Percentiles rank a stretch among this genome's conserved stretches.
Evolutionary conservation across 2,329 filamentous ascomycete genomes (phyloP).

Genomic region (Penicillium sp.): DNA sequence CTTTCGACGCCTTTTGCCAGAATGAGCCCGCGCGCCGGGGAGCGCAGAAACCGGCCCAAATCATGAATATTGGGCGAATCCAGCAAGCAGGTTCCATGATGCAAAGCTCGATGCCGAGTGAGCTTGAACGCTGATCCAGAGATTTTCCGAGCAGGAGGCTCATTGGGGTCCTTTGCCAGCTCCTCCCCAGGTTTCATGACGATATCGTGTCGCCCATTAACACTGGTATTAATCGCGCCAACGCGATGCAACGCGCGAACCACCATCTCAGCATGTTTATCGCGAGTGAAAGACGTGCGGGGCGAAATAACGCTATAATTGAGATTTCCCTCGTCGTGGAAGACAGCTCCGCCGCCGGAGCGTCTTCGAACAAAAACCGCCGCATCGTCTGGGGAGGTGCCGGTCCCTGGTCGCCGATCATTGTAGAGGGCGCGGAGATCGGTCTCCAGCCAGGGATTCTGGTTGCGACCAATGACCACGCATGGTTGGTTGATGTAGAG

Average conservation of each 20-base stretch:
- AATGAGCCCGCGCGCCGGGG: conserved; percentile 77
- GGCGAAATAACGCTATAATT: conserved; percentile 95
- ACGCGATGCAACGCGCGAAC: conserved; percentile 71
- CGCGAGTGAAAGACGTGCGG: conserved; percentile 73
- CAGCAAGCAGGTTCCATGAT: conserved; percentile 91
- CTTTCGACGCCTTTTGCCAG: conserved; percentile 87
- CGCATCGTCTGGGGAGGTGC: conserved; percentile 28
- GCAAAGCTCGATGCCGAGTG: conserved; percentile 76
- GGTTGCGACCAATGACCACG: conserved; percentile 91
- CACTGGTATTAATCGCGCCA: conserved; percentile 61
- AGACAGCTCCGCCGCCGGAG: conserved; percentile 89
- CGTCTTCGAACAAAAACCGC: conserved; percentile 77
- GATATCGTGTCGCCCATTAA: conserved; percentile 93
- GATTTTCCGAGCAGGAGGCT: conserved; percentile 68
- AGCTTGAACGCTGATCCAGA: conserved; percentile 96
- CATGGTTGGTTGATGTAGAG: conserved; percentile 87
- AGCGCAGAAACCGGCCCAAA: conserved; percentile 73
- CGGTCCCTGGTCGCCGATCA: conserved; percentile 31
- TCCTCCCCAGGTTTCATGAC: conserved; percentile 63
- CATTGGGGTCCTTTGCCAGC: conserved; percentile 24
- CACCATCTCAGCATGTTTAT: conserved; percentile 91
- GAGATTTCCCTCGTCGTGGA: conserved; percentile 89
- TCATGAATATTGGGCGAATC: conserved; percentile 72
- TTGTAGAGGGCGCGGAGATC: conserved; percentile 68
- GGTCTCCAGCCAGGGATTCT: conserved; percentile 95